Conservation (phyloP, 108 stramenopile genomes). For the Skeletonema grethae region DNA sequence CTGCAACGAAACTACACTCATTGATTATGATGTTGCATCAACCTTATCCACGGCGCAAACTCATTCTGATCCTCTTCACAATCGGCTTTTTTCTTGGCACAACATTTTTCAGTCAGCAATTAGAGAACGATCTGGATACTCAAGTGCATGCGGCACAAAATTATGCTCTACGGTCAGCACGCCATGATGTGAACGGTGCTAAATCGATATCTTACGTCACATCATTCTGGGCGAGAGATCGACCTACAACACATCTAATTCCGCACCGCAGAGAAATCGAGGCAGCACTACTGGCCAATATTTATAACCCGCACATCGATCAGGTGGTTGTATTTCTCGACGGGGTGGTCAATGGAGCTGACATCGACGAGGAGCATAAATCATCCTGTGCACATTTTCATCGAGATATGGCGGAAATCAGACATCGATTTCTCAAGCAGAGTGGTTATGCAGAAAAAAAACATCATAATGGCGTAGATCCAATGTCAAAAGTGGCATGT, state of each 20-base stretch:
- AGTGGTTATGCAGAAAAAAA: not conserved
- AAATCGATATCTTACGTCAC: not conserved
- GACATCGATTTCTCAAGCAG: not conserved
- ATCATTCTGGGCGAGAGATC: not conserved
- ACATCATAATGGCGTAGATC: not conserved
- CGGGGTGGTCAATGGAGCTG: not conserved
- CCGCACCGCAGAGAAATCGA: slow-evolving; percentile 1
- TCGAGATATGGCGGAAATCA: not conserved
- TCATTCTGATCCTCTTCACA: not conserved
- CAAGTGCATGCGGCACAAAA: not conserved
- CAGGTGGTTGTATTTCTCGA: slow-evolving; percentile 5
- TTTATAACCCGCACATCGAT: not conserved
- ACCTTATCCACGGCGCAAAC: not conserved
- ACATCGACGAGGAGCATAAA: not conserved
- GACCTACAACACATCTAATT: not conserved
- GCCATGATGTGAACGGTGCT: not conserved
- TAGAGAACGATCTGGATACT: not conserved
- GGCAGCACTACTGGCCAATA: not conserved
- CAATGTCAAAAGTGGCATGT: not conserved
- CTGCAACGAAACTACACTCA: too few species aligned
- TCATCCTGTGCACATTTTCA: not conserved
- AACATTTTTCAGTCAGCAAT: slow-evolving; percentile 2
- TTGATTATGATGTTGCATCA: not conserved
- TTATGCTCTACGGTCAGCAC: not conserved
- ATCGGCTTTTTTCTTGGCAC: not conserved